Evolutionary conservation across 257 asterid genomes (phyloP), one percentile per base, ranked within the genome.

Genomic region (Apocynum venetum): DNA sequence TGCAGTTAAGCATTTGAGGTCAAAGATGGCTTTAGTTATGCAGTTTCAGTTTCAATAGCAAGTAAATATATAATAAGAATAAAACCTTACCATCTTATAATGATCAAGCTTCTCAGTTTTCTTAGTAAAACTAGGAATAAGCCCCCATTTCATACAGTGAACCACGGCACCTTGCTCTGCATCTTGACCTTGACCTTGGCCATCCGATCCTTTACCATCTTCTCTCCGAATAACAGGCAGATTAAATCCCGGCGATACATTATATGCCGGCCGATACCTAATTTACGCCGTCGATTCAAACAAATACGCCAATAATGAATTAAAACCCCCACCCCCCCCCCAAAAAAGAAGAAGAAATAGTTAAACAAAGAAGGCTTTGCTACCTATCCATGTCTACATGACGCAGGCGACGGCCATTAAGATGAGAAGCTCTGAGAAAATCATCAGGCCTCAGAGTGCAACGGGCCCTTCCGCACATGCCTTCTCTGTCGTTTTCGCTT

Each of bases 61-160:
- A 9, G 2, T 12, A 35, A 36, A 3, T 63, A 17, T 40, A 51
- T 51, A 53, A 65, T 8, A 8, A 19, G 9, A 48, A 11, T 35
- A 68, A 68, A 69, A 6, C 6, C 17, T 52, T 85, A 94, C 98
- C 98, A 94, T 94, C 87, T 35, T 89, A 80, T 89, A 94, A 83
- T 94, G 92, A 76, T 94, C 98, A 51, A 89, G 84, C 82, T 91
- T 94, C 46, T 91, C 95, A 47, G 85, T 79, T 82, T 89, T 89
- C 86, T 94, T 91, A 47, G 96, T 89, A 82, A 94, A 94, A 80
- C 95, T 88, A 35, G 98, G 98, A 81, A 94, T 78, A 66, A 94
- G 90, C 20, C 98, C 98, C 98, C 98, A 94, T 69, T 92, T 94
- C 97, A 94, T 94, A 76, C 92, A 92, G 80, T 94, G 97, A 82